Evolutionary conservation across 768 basidiomycete genomes (phyloP), one percentile per base, ranked within the genome.

Genomic region (Phanerochaete sordida): DNA sequence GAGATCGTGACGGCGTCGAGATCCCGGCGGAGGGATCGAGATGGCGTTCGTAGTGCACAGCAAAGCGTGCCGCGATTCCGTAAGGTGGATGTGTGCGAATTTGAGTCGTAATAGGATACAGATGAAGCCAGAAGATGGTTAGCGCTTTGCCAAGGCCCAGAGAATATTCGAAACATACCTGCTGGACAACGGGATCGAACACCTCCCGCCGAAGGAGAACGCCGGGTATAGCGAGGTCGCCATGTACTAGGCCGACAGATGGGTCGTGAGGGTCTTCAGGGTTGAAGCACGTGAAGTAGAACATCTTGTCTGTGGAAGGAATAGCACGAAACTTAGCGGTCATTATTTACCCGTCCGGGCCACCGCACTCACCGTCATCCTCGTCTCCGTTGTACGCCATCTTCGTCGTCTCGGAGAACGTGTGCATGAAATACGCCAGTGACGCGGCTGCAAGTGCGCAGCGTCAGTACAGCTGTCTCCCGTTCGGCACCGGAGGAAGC

Each of bases 231-330:
- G 84, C 84, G 2, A 95, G 79, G 71, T 95, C 88, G 1, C 93
- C 93, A 66, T 94, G 88, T 61, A 89, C 76, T 56, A 94, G 75
- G 0, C 93, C 93, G 24, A 93, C 90, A 26, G 81, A 77, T 0
- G 88, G 81, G 71, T 95, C 93, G 66, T 92, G 82, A 8, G 87
- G 85, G 68, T 93, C 91, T 64, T 91, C 86, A 16, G 87, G 85
- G 64, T 94, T 94, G 79, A 95, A 95, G 72, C 91, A 93, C 31
- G 86, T 93, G 72, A 94, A 95, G 70, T 91, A 85, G 75, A 94
- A 94, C 78, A 86, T 87, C 58, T 84, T 87, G 28, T 87, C 92
- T 93, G 59, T 37, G 8, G n/a, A 30, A 28, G 23, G 43, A 19
- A n/a, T 60, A 12, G 16, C 48, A 56, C 26, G 47, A 28, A 48